Base-by-base conservation (phyloP, 768 basidiomycete species). In the Boletus eberwhitei region DNA sequence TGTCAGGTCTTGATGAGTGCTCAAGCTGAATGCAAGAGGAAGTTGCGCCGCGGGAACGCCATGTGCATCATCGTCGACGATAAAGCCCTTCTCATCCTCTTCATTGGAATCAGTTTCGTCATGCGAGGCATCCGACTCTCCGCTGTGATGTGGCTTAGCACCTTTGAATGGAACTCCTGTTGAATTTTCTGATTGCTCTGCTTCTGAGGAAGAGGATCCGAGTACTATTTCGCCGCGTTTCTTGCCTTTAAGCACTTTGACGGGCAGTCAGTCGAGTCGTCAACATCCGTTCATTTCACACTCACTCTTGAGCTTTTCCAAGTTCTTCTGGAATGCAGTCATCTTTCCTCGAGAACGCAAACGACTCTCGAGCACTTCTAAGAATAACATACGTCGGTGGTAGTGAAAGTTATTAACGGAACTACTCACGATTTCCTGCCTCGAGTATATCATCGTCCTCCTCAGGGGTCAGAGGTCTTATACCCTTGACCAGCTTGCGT, bases 21-120 rank as follows among this genome's bases (percentile, higher is more conserved):
- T 80, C 84, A 89, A 85, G 69, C 90, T 93, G 72, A 91, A 96
- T 62, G 87, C 82, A 48, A 77, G 76, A 9, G 90, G 91, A n/a
- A 92, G 75, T 35, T 77, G 70, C 19, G 79, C 69, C 4, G 67
- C 63, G 0, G 64, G 73, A 24, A 55, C 67, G 8, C 67, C 75
- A 22, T 69, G 63, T 46, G 68, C 68, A 54, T 86, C 84, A 57
- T 91, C 88, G 36, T 90, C 83, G 32, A 90, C 85, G 56, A 90
- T 88, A 34, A 72, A 75, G 52, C 70, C 71, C 0, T 74, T 69
- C 8, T 73, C 70, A 1, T 59, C 63, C 2, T 62, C 59, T 38
- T 65, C 60, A n/a, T 34, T 24, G 41, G 37, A 56, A 29, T 59
- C 57, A 13, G 71, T 72, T 50, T 65, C 69, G 35, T 73, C 71